phyloP scores from a whole-genome alignment of 2,329 filamentous ascomycete species.

The Pseudogymnoascus sp. region DNA sequence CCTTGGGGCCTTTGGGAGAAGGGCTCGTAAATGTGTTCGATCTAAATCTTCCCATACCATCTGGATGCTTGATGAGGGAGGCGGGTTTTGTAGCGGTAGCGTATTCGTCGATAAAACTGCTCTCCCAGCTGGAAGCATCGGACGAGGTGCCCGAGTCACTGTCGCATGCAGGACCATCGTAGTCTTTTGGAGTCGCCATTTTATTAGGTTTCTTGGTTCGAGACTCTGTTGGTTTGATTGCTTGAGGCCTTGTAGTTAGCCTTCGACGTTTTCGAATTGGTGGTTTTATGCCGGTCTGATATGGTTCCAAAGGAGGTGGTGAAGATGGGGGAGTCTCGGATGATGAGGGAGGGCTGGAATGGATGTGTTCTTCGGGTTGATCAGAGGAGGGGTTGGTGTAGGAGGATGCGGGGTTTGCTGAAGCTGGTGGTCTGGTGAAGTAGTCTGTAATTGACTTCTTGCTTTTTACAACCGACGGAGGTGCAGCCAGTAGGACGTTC shows the following conservation, averaged over 20 bases:
- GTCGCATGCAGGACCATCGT: not conserved
- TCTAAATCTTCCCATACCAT: not conserved
- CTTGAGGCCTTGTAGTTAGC: not conserved
- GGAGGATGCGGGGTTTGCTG: not conserved
- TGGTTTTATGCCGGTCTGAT: not conserved
- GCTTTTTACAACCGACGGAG: not conserved
- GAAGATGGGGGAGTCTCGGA: not conserved
- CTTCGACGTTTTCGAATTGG: not conserved
- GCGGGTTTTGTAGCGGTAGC: not conserved
- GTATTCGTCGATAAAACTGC: not conserved
- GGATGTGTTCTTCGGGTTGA: not conserved
- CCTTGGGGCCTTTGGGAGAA: not conserved
- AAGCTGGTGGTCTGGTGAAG: not conserved
- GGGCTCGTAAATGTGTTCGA: not conserved
- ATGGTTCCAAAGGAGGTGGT: not conserved
- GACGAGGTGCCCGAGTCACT: not conserved
- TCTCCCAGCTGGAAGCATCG: not conserved
- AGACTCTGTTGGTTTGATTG: not conserved
- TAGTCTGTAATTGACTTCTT: not conserved
- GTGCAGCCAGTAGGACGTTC: not conserved
- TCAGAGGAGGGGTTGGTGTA: not conserved
- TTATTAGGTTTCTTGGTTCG: not conserved
- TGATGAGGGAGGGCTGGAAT: not conserved
- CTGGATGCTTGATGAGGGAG: not conserved
- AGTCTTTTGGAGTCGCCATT: not conserved